Evolutionary conservation across 2,329 filamentous ascomycete genomes (phyloP), one percentile per base, ranked within the genome.

Genomic region (Colletotrichum higginsianum): DNA sequence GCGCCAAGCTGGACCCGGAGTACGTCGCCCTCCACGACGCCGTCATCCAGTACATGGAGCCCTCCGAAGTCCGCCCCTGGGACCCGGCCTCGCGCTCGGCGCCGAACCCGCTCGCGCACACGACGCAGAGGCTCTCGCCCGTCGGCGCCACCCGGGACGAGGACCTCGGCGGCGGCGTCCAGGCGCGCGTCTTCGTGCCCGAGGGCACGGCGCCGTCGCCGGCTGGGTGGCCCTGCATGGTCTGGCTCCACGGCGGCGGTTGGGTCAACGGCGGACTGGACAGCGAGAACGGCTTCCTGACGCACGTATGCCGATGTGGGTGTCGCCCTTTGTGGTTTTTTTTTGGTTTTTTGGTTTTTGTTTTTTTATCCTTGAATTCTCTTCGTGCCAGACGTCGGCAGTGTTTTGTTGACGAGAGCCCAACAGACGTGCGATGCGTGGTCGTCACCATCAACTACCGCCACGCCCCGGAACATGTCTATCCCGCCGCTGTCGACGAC

Each of bases 241-340:
- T 84, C 11, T 84, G 82, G 82, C 80, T 79, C 30, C 82, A 84
- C 55, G 82, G 82, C 26, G 82, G 82, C 6, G 82, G 82, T 3
- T 84, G 81, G 81, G 82, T 79, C 5, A 76, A 81, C 62, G 82
- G 82, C 0, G 78, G 78, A 3, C 61, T 82, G 7, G 76, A 76
- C 8, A 82, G 76, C 62, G 80, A 81, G 11, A 79, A 78, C 12
- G 80, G 79, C 44, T 78, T 82, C 47, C 78, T 79, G 55, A 79
- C 77, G 5, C 76, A 77, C 60, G 69, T 79, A 11, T 83, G 80
- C 60, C 66, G 78, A 30, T 18, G 61, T 69, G 8, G 16, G 46
- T 23, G 21, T 18, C 15, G 6, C 21, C 16, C 35, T 26, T 7
- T 8, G 4, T 11, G 4, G 26, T 42, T 2, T 4, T 52, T 30